These are phyloP conservation scores for Haematococcus sp. DNA, from an alignment of 139 green algal species.

Conservation along the genomic window DNA sequence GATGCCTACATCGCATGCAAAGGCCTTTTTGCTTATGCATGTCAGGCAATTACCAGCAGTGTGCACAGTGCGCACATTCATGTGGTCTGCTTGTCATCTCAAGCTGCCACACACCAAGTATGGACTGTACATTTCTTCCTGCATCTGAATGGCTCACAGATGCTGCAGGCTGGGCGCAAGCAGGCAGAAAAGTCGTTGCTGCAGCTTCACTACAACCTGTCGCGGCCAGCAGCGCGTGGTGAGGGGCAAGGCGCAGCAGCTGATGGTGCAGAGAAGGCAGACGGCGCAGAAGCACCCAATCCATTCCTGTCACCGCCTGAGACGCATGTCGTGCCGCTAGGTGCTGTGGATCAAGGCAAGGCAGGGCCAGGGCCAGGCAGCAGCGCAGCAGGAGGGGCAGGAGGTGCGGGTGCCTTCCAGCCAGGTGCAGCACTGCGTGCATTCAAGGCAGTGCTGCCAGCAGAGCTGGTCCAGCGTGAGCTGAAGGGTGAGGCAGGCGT, in stretches of 20 bases:
- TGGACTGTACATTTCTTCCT: neutral
- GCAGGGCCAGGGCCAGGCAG: constrained; percentile 4
- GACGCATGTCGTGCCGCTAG: neutral
- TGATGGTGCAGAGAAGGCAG: neutral
- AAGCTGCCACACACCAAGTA: too few relatives aligned
- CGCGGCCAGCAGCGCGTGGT: neutral
- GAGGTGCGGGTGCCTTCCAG: neutral
- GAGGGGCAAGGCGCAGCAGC: neutral
- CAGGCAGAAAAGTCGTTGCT: constrained; percentile 20
- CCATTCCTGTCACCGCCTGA: constrained; percentile 13
- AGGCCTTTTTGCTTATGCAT: neutral
- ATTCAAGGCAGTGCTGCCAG: constrained; percentile 11
- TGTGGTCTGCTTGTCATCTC: too few relatives aligned
- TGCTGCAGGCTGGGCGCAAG: neutral
- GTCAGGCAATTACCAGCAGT: too few relatives aligned
- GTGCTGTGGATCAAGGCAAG: too few relatives aligned
- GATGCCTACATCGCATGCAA: neutral
- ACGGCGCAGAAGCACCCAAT: neutral
- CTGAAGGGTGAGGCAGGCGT: neutral
- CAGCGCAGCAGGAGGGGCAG: neutral
- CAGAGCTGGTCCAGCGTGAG: neutral
- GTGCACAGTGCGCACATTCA: too few relatives aligned
- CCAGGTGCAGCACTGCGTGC: neutral
- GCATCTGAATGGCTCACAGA: neutral
- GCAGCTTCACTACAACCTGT: constrained; percentile 15